Conservation (phyloP, 805 yeast genomes). For the Yarrowia porcina region DNA sequence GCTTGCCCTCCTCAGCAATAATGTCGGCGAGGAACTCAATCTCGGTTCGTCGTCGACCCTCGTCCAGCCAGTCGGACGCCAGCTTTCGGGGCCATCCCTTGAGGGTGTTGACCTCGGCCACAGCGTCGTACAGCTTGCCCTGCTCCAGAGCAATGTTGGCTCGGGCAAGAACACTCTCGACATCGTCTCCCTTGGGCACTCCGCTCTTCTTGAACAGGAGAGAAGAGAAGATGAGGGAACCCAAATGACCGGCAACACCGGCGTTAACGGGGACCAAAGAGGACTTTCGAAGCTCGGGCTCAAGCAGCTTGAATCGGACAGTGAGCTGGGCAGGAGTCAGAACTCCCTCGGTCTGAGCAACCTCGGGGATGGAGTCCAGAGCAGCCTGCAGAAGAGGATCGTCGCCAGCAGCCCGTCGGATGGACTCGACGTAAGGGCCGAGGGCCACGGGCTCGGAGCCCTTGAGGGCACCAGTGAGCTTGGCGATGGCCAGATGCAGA, state of each 20-base stretch:
- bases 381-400: conserved; percentile 52
- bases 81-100: conserved; percentile 91
- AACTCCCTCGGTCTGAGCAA: conserved; percentile 52
- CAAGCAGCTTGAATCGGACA: conserved; percentile 73
- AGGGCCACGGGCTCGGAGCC: conserved; percentile 42
- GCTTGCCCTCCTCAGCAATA: conserved; percentile 40
- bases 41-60: conserved; percentile 86
- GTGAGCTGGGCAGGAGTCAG: conserved; percentile 74
- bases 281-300: conserved; percentile 83
- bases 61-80: conserved; percentile 87
- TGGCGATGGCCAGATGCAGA: conserved; percentile 46
- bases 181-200: conserved; percentile 72
- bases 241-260: conserved; percentile 86
- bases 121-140: conserved; percentile 81
- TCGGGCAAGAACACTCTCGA: conserved; percentile 84
- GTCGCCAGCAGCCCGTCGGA: conserved; percentile 43
- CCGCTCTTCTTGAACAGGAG: conserved; percentile 78
- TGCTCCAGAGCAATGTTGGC: conserved; percentile 70
- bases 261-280: conserved; percentile 92
- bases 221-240: conserved; percentile 73
- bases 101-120: conserved; percentile 83
- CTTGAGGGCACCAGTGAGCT: conserved; percentile 44
- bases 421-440: conserved; percentile 37
- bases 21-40: conserved; percentile 70
- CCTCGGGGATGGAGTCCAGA: conserved; percentile 47